Conservation (phyloP, 768 basidiomycete genomes). For the Terana coerulea region DNA sequence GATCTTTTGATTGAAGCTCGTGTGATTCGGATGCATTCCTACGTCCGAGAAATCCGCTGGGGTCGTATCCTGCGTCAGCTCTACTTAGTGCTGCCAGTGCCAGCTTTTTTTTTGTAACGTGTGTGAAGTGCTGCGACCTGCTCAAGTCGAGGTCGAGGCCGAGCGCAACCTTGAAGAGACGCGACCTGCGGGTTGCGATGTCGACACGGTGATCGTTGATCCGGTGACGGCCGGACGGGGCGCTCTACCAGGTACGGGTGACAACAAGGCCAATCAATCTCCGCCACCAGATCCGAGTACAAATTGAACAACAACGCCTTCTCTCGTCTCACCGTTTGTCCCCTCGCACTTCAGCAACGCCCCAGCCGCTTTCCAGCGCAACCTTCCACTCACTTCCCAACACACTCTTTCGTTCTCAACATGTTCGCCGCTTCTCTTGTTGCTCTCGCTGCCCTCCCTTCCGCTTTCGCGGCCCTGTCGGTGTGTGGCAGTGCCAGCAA, state of each 20-base stretch:
- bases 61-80: too few species aligned
- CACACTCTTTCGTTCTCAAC: slow-evolving; percentile 30
- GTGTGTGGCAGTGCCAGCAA: slow-evolving; percentile 41
- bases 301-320: slow-evolving; percentile 4
- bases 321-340: slow-evolving; percentile 5
- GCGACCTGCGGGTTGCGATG: too few species aligned
- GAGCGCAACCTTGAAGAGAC: too few species aligned
- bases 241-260: slow-evolving; percentile 1
- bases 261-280: slow-evolving; percentile 10
- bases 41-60: too few species aligned
- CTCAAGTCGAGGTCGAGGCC: background rate
- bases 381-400: slow-evolving; percentile 34
- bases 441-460: slow-evolving; percentile 44
- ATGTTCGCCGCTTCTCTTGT: slow-evolving; percentile 53
- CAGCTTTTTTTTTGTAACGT: too few species aligned
- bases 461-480: slow-evolving; percentile 53
- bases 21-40: too few species aligned
- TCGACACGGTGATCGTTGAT: background rate
- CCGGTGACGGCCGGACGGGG: background rate
- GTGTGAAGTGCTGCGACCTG: background rate
- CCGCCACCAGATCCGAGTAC: slow-evolving; percentile 9
- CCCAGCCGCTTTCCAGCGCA: slow-evolving; percentile 19
- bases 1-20: too few species aligned
- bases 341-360: slow-evolving; percentile 12
- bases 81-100: too few species aligned